These are phyloP conservation scores for Posidonia australis DNA, from an alignment of 106 monocot species.

Conservation along the genomic window DNA sequence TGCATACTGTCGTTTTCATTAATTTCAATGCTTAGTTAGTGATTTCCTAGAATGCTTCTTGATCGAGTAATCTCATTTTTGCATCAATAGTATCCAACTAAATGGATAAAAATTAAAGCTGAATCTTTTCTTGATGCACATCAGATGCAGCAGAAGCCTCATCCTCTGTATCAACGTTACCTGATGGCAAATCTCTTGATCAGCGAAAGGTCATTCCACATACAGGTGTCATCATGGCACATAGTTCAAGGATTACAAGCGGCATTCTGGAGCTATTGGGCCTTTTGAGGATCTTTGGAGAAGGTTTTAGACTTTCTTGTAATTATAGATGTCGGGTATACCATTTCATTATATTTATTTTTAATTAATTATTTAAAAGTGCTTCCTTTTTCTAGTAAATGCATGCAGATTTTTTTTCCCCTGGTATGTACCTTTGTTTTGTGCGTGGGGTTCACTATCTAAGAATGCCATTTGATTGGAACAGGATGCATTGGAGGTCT, in stretches of 20 bases:
- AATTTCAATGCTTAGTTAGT: too few species aligned
- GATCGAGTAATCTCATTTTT: too few species aligned
- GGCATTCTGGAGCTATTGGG: conserved; percentile 53
- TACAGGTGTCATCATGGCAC: conserved; percentile 19
- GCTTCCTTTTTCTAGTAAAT: neutral
- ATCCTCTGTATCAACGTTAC: conserved; percentile 33
- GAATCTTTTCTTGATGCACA: neutral
- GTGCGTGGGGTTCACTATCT: neutral
- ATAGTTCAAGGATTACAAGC: conserved; percentile 27
- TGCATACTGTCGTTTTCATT: too few species aligned
- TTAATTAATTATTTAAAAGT: neutral
- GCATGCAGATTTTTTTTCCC: too few species aligned
- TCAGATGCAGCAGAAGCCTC: conserved; percentile 37
- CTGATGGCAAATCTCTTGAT: conserved; percentile 42
- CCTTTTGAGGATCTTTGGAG: conserved; percentile 76
- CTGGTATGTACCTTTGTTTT: neutral
- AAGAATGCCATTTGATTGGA: conserved; percentile 8
- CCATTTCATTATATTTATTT: neutral
- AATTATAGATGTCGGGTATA: conserved; percentile 76
- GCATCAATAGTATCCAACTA: too few species aligned
- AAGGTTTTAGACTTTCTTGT: conserved; percentile 80
- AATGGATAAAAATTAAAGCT: too few species aligned
- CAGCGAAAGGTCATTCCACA: conserved; percentile 38
- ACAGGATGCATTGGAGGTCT: conserved; percentile 90
- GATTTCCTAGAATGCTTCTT: too few species aligned